phyloP scores from a whole-genome alignment of 192 early-diverging fungal species.

The Coemansia sp. region DNA sequence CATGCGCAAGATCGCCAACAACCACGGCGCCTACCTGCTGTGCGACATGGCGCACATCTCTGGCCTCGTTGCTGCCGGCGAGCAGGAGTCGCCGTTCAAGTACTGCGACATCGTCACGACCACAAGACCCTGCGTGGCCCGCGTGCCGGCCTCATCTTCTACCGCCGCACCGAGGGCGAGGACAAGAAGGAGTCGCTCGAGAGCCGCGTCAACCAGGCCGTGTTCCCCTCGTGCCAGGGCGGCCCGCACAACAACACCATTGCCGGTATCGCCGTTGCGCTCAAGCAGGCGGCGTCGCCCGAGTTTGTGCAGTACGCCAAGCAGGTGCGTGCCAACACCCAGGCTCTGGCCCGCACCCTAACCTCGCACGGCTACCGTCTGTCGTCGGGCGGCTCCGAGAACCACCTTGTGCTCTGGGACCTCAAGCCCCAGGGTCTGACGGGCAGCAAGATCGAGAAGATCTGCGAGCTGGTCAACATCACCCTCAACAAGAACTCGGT shows the following conservation, averaged over 20 bases:
- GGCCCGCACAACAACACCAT: constrained; percentile 99
- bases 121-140: constrained; percentile 99
- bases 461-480: constrained; percentile 97
- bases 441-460: constrained; percentile 98
- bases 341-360: constrained; percentile 77
- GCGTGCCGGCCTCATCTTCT: constrained; percentile 98
- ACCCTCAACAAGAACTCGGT: constrained; percentile 99
- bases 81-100: constrained; percentile 92
- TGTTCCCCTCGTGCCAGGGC: constrained; percentile 99
- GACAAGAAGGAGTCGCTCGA: constrained; percentile 86
- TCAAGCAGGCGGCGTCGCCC: constrained; percentile 94
- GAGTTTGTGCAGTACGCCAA: constrained; percentile 92
- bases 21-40: constrained; percentile 94
- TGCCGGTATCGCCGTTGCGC: constrained; percentile 93
- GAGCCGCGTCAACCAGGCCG: constrained; percentile 94
- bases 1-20: constrained; percentile 95
- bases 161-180: constrained; percentile 71
- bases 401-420: constrained; percentile 99
- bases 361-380: constrained; percentile 85
- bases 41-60: constrained; percentile 99
- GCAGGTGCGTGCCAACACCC: constrained; percentile 94
- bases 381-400: constrained; percentile 93
- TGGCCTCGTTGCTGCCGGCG: constrained; percentile 88
- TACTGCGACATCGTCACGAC: constrained; percentile 99
- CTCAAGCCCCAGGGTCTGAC: constrained; percentile 87